A percentile compares a stretch with the other conserved stretches of the same genome.
These are phyloP conservation scores for Ophiostoma novo-ulmi DNA, from an alignment of 2,329 filamentous ascomycete genomes.

Conservation along the genomic window DNA sequence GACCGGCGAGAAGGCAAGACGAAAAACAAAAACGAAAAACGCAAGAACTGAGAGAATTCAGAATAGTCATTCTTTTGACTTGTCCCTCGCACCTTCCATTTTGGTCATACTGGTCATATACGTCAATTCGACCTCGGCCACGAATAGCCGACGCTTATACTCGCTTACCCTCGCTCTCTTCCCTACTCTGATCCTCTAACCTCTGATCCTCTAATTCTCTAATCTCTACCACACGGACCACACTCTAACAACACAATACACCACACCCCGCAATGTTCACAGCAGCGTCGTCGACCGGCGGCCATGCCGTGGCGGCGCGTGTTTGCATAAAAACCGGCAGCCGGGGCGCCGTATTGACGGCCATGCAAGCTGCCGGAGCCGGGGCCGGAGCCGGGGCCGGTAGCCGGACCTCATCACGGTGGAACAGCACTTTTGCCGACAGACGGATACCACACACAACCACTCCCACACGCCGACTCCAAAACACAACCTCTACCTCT, in stretches of 20 bases:
- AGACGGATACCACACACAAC: neutral
- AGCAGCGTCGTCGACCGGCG: conserved; percentile 20
- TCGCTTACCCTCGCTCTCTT: neutral
- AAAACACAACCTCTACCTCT: neutral
- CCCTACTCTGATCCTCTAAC: neutral
- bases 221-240: neutral
- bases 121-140: conserved; percentile 4
- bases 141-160: conserved; percentile 7
- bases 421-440: conserved; percentile 16
- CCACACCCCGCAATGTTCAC: conserved; percentile 17
- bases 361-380: conserved; percentile 7
- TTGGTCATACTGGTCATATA: neutral
- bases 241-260: neutral
- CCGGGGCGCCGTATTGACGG: conserved; percentile 13
- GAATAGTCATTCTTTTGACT: neutral
- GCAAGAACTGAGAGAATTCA: neutral
- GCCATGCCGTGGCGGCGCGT: conserved; percentile 21
- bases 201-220: neutral
- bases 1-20: neutral
- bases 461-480: neutral
- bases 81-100: conserved; percentile 2
- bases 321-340: conserved; percentile 20
- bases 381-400: neutral
- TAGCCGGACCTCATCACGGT: conserved; percentile 16
- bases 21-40: neutral